These are phyloP conservation scores for Coemansia sp. DNA, from an alignment of 192 early-diverging fungal species.

Conservation along the genomic window DNA sequence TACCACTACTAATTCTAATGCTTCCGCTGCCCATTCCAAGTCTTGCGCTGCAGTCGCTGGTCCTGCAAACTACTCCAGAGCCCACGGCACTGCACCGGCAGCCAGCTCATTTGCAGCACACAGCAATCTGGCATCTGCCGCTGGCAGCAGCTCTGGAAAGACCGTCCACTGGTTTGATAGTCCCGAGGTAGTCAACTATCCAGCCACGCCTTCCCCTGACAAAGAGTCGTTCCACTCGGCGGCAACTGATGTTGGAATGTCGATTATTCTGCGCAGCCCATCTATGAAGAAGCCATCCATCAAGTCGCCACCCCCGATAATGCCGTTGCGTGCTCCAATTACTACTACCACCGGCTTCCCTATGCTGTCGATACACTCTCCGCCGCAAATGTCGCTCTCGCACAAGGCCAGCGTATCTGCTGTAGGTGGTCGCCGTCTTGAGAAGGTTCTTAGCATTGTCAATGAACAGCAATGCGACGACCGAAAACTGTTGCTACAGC, in stretches of 20 bases:
- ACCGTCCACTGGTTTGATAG: constrained; percentile 45
- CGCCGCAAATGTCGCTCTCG: constrained; percentile 25
- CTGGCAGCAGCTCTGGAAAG: constrained; percentile 10
- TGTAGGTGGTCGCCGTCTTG: constrained; percentile 29
- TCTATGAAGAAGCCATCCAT: constrained; percentile 29
- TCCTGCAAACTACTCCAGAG: too few species aligned
- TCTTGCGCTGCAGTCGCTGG: too few species aligned
- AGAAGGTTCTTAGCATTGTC: background rate
- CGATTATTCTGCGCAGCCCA: constrained; percentile 50
- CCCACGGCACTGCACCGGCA: too few species aligned
- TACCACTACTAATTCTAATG: too few species aligned
- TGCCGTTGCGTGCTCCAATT: background rate
- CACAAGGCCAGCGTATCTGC: constrained; percentile 51
- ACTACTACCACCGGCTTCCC: constrained; percentile 7
- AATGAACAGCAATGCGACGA: background rate
- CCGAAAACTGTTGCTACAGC: background rate
- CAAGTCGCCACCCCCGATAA: constrained; percentile 18
- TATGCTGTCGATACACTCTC: constrained; percentile 12
- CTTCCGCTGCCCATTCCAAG: too few species aligned
- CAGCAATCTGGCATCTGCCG: too few species aligned
- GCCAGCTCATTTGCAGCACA: background rate
- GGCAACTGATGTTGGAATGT: constrained; percentile 29
- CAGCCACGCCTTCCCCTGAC: background rate
- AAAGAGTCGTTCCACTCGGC: constrained; percentile 3
- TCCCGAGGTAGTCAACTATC: background rate